These are phyloP conservation scores for Luffa acutangula DNA, from an alignment of 306 rosid genomes.

Conservation along the genomic window DNA sequence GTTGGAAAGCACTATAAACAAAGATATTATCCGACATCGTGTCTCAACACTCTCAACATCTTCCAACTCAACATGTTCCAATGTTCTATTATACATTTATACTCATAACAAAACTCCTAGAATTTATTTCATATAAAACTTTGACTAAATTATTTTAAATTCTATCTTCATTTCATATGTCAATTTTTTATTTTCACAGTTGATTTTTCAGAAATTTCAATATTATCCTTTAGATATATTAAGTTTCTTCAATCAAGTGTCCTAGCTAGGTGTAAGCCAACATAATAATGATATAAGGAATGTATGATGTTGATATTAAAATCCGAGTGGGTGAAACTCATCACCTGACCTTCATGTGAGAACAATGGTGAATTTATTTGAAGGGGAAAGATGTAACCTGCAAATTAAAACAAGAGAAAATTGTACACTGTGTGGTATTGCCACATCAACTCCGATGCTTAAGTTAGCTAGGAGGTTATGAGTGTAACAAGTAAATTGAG, in stretches of 20 bases:
- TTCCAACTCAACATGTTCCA: constrained; percentile 23
- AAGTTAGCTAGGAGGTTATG: no score
- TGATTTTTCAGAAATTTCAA: not conserved
- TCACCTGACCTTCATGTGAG: no score
- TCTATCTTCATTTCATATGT: not conserved
- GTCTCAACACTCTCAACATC: constrained; percentile 9
- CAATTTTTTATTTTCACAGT: not conserved
- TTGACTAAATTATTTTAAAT: not conserved
- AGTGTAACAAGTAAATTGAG: no score
- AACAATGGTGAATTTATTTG: no score
- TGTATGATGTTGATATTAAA: no score
- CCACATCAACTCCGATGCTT: no score
- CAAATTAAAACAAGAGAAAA: no score
- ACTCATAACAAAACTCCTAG: not conserved
- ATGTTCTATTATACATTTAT: not conserved
- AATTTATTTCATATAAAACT: not conserved
- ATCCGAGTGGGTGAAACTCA: no score
- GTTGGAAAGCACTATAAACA: not conserved
- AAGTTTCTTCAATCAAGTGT: not conserved
- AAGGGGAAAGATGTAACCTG: no score
- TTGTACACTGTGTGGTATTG: no score
- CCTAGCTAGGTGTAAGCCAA: not conserved
- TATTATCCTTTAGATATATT: not conserved
- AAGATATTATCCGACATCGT: not conserved
- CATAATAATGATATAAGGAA: not conserved